Conservation (phyloP, 2,329 filamentous ascomycete species). For the Westerdykella aurantiaca region DNA sequence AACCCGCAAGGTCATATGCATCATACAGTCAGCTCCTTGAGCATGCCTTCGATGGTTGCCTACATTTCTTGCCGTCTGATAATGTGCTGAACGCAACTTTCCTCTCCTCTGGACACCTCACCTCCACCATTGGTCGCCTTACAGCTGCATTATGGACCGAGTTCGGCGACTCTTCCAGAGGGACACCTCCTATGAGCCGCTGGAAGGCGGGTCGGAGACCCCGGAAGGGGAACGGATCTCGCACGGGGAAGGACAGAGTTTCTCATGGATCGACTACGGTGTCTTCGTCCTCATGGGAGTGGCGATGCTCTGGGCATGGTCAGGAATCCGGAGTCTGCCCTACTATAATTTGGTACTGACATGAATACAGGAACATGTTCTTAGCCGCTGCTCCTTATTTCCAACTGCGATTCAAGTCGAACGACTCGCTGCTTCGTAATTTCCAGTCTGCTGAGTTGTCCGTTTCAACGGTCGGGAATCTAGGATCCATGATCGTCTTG, state of each 20-base stretch:
- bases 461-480: slow-evolving; percentile 77
- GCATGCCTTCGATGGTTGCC: too few species aligned
- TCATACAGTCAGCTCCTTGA: too few species aligned
- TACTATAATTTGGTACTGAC: slow-evolving; percentile 8
- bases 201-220: slow-evolving; percentile 33
- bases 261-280: slow-evolving; percentile 80
- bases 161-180: slow-evolving; percentile 28
- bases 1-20: too few species aligned
- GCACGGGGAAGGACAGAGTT: slow-evolving; percentile 38
- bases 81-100: too few species aligned
- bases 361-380: slow-evolving; percentile 83
- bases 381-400: slow-evolving; percentile 93
- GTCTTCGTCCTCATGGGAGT: slow-evolving; percentile 82
- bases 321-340: slow-evolving; percentile 28
- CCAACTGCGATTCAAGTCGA: slow-evolving; percentile 67
- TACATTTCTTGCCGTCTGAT: too few species aligned
- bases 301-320: slow-evolving; percentile 98
- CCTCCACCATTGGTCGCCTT: too few species aligned
- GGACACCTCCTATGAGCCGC: slow-evolving; percentile 32
- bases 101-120: too few species aligned
- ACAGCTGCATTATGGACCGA: slow-evolving; percentile 28
- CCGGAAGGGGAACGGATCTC: slow-evolving; percentile 30
- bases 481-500: slow-evolving; percentile 68
- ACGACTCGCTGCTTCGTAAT: slow-evolving; percentile 66
- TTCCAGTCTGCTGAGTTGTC: slow-evolving; percentile 89